phyloP scores from a whole-genome alignment of 2,329 filamentous ascomycete genomes.

The Xylariaceae sp. region DNA sequence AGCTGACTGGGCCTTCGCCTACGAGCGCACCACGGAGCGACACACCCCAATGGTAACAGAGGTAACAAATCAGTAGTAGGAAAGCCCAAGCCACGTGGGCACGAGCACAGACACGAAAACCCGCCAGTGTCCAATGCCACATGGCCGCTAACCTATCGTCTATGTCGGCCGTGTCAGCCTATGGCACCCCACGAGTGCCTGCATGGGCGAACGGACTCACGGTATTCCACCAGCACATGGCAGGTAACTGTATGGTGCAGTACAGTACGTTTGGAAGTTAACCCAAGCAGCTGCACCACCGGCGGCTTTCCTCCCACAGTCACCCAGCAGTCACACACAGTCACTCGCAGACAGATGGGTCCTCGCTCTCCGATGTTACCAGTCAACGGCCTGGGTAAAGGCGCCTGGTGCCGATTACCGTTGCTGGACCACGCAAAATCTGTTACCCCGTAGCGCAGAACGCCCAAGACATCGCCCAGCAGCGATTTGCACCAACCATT shows the following conservation, averaged over 20 bases:
- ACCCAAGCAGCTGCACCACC: slow-evolving; percentile 2
- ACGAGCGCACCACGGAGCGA: background rate
- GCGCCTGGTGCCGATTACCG: slow-evolving; percentile 14
- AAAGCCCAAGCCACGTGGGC: no score
- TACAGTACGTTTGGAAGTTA: background rate
- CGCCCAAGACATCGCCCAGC: slow-evolving; percentile 7
- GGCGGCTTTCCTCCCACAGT: slow-evolving; percentile 10
- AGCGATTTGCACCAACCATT: slow-evolving; percentile 6
- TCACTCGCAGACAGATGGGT: no score
- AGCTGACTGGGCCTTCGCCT: background rate
- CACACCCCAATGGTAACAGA: background rate
- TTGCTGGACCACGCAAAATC: slow-evolving; percentile 6
- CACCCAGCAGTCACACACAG: slow-evolving; percentile 4
- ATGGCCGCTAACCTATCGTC: no score
- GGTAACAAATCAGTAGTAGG: background rate
- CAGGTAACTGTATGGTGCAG: background rate
- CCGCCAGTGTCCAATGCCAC: no score
- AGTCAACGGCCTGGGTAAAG: slow-evolving; percentile 11
- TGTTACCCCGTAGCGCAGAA: slow-evolving; percentile 5
- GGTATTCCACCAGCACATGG: no score
- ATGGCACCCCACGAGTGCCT: no score
- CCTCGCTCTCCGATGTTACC: slow-evolving; percentile 16
- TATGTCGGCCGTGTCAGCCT: no score
- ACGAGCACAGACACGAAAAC: no score
- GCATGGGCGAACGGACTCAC: no score